Base-by-base conservation (phyloP, 352 stramenopile species). In the Phytopythium chamaehyphon region DNA sequence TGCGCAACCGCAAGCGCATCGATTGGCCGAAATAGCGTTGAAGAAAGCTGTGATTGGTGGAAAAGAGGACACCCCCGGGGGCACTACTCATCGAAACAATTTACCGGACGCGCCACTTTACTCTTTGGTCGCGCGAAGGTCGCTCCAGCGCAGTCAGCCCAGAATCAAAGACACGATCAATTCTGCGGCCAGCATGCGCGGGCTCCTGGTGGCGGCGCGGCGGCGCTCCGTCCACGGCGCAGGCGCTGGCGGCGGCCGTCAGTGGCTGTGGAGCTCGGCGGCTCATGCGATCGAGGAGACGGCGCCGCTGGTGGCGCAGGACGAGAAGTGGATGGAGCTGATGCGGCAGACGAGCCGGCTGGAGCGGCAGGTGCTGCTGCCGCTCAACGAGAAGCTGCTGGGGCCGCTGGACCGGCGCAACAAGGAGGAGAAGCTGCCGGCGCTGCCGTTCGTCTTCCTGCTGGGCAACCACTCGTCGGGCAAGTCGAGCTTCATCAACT, bases 401-500 rank as follows among this genome's bases (percentile, higher is more conserved):
- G 90, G 90, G 0, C 90, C 90, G 26, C 59, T 97, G 37, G 93
- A 97, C 62, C 80, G 80, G 57, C 89, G 88, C 38, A 72, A 96
- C 66, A 83, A 90, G 40, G 88, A 94, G 36, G 90, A 96, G 58
- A 93, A 96, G 61, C 72, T 97, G 53, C 95, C 91, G 23, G 86
- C 88, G 51, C 83, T 98, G 58, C 97, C 97, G 6, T 99, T 99
- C 59, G 97, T 99, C 22, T 99, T 99, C 52, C 56, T 99, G 23
- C 78, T 99, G 18, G 97, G 97, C 22, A 99, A 99, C 76, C 97
- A 99, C 72, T 99, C 93, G 53, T 98, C 83, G 6, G 97, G 97
- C 49, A 99, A 99, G 69, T 98, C 88, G 3, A 97, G 85, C 31
- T 99, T 99, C 59, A 98, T 99, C 70, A 99, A 99, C 71, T 98